phyloP scores from a whole-genome alignment of 78 protist species.

The Dictyostelium purpureum region DNA sequence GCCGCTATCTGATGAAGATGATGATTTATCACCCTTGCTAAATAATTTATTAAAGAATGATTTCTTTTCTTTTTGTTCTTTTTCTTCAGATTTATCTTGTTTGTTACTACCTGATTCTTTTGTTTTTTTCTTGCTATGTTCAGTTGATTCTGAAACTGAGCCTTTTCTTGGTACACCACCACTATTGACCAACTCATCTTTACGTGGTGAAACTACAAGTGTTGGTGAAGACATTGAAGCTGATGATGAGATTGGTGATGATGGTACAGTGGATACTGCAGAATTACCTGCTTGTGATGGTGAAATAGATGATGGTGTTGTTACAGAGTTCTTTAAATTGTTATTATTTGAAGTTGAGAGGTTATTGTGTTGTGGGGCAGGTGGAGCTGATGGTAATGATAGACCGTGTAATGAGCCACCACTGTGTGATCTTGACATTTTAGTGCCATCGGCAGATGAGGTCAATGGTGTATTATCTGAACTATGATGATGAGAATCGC shows the following conservation, averaged over 20 bases:
- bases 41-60: conserved; percentile 58
- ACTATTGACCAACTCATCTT: neutral
- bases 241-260: conserved; percentile 38
- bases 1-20: neutral
- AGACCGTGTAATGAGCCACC: conserved; percentile 55
- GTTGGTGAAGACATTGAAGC: conserved; percentile 13
- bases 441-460: neutral
- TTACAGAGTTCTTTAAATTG: neutral
- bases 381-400: conserved; percentile 46
- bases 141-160: conserved; percentile 7
- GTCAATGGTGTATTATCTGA: conserved; percentile 7
- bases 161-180: neutral
- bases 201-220: conserved; percentile 14
- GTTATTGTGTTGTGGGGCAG: conserved; percentile 15
- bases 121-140: neutral
- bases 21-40: conserved; percentile 4
- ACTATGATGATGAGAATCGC: neutral
- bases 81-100: neutral
- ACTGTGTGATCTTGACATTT: conserved; percentile 37
- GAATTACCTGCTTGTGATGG: neutral
- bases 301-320: conserved; percentile 11
- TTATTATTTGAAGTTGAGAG: neutral
- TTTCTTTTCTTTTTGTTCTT: conserved; percentile 18
- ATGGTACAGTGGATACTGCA: neutral
- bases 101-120: neutral